phyloP scores from a whole-genome alignment of 345 rosid genomes.

The Conringia planisiliqua region DNA sequence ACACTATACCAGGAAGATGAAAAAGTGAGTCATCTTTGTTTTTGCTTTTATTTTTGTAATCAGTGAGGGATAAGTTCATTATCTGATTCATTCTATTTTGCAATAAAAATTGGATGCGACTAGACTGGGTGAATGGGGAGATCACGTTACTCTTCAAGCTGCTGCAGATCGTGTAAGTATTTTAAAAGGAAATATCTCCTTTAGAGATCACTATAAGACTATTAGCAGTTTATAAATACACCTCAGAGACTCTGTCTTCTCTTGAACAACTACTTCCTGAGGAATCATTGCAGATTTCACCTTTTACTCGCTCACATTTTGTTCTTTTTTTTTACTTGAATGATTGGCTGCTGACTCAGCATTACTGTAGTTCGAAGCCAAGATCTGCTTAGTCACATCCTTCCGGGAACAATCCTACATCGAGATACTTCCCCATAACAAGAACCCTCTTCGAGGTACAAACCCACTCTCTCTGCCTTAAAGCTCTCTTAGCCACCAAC shows the following conservation, averaged over 20 bases:
- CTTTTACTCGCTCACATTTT: constrained; percentile 16
- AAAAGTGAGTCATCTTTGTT: constrained; percentile 61
- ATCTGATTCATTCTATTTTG: constrained; percentile 11
- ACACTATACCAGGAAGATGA: constrained; percentile 76
- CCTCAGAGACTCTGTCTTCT: neutral
- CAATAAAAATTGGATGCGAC: constrained; percentile 17
- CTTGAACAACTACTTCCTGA: neutral
- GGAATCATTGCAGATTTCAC: neutral
- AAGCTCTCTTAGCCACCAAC: neutral
- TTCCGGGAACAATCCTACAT: constrained; percentile 78
- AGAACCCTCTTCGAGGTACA: constrained; percentile 63
- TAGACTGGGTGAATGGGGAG: constrained; percentile 97
- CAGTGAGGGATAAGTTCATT: neutral
- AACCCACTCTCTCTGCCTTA: constrained; percentile 11
- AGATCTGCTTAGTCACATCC: constrained; percentile 85
- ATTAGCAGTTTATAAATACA: neutral
- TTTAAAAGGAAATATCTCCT: neutral
- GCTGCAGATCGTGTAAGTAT: constrained; percentile 90
- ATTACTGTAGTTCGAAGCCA: constrained; percentile 70
- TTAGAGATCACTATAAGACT: constrained; percentile 7
- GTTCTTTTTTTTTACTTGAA: constrained; percentile 7
- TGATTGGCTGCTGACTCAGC: constrained; percentile 32
- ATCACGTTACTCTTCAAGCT: constrained; percentile 91
- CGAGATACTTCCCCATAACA: constrained; percentile 78
- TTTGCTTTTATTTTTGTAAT: constrained; percentile 21